Conservation (phyloP, 2,329 filamentous ascomycete species). For the Zalaria sp. region DNA sequence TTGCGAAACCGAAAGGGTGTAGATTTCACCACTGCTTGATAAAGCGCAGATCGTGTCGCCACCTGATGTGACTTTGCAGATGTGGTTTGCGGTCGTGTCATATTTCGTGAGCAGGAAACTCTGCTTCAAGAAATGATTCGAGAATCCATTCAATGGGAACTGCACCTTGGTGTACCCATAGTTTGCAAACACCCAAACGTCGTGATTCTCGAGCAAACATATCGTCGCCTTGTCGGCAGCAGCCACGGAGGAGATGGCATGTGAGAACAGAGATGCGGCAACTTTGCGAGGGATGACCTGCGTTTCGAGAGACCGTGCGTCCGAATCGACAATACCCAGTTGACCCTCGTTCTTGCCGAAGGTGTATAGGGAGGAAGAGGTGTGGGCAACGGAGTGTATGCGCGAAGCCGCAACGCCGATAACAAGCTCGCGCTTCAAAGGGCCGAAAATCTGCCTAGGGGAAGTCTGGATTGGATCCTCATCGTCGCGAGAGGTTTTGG, state of each 20-base stretch:
- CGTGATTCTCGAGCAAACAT: slow-evolving; percentile 70
- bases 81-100: slow-evolving; percentile 50
- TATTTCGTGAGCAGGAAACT: slow-evolving; percentile 53
- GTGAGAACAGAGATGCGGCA: slow-evolving; percentile 66
- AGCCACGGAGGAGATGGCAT: slow-evolving; percentile 61
- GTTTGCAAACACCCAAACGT: slow-evolving; percentile 88
- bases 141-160: slow-evolving; percentile 64
- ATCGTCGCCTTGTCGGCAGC: slow-evolving; percentile 85
- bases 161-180: slow-evolving; percentile 88
- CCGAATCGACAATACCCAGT: slow-evolving; percentile 84
- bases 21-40: slow-evolving; percentile 73
- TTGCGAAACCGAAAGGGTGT: slow-evolving; percentile 64
- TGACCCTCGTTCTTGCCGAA: slow-evolving; percentile 95
- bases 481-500: slow-evolving; percentile 51
- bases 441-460: slow-evolving; percentile 81
- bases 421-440: slow-evolving; percentile 73
- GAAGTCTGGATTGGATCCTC: slow-evolving; percentile 71
- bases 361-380: slow-evolving; percentile 66
- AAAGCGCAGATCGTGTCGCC: slow-evolving; percentile 87
- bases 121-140: slow-evolving; percentile 53
- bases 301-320: slow-evolving; percentile 78
- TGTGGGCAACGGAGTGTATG: slow-evolving; percentile 84
- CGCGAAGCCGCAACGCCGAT: slow-evolving; percentile 76
- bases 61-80: slow-evolving; percentile 66
- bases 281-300: slow-evolving; percentile 75